Evolutionary conservation across 2,329 filamentous ascomycete genomes (phyloP).

Genomic region (Penicillium expansum): DNA sequence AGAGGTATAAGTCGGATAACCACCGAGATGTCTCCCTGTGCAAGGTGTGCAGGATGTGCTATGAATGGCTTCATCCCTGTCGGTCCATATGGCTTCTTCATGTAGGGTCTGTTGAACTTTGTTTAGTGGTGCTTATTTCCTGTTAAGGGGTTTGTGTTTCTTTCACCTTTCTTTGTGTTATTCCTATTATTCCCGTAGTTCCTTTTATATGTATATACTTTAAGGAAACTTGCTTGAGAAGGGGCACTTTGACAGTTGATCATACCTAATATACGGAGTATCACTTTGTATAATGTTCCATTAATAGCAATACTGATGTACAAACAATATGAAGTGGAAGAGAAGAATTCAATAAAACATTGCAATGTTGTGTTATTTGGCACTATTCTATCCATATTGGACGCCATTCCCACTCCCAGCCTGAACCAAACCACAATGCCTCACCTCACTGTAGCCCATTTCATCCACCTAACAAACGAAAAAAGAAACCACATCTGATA

Average conservation of each 20-base stretch:
- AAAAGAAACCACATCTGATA: not conserved
- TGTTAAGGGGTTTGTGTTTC: too few relatives aligned
- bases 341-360: not conserved
- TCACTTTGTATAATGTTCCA: not conserved
- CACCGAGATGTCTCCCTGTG: constrained; percentile 1
- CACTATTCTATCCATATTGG: not conserved
- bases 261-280: not conserved
- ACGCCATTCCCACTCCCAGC: not conserved
- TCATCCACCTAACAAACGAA: not conserved
- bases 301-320: not conserved
- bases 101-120: not conserved
- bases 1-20: not conserved
- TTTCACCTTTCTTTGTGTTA: not conserved
- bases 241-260: not conserved
- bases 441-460: not conserved
- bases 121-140: not conserved
- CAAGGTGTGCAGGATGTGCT: constrained; percentile 1
- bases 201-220: too few relatives aligned
- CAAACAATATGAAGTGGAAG: not conserved
- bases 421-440: not conserved
- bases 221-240: too few relatives aligned
- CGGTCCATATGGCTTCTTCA: not conserved
- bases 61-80: constrained; percentile 6
- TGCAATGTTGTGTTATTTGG: not conserved
- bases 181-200: not conserved